Evolutionary conservation across 2,329 filamentous ascomycete species (phyloP).

Genomic region (Ophiocordyceps camponoti-rufipedis): DNA sequence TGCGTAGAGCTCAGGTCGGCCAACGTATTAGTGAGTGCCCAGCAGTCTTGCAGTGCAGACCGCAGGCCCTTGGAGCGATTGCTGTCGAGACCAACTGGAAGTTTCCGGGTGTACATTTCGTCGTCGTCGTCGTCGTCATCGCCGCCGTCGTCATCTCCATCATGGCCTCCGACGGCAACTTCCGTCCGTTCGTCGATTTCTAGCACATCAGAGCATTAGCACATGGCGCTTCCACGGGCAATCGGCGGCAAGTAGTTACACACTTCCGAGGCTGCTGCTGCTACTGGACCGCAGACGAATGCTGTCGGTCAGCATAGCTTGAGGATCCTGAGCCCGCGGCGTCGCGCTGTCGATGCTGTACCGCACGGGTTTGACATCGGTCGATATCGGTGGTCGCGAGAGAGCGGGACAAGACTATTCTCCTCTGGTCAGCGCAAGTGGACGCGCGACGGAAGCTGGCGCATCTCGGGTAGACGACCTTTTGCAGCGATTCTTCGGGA

Average conservation of each 20-base stretch:
- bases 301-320: slow-evolving; percentile 46
- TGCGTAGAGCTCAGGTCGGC: slow-evolving; percentile 73
- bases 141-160: slow-evolving; percentile 29
- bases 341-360: slow-evolving; percentile 56
- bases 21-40: slow-evolving; percentile 84
- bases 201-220: slow-evolving; percentile 8
- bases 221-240: neutral
- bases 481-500: slow-evolving; percentile 4
- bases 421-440: neutral
- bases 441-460: too few relatives aligned
- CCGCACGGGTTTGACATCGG: slow-evolving; percentile 46
- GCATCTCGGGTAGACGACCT: slow-evolving; percentile 5
- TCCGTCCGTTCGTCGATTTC: slow-evolving; percentile 38
- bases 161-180: slow-evolving; percentile 9
- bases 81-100: slow-evolving; percentile 20
- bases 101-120: slow-evolving; percentile 18
- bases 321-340: slow-evolving; percentile 64
- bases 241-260: slow-evolving; percentile 6
- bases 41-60: slow-evolving; percentile 69
- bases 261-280: slow-evolving; percentile 63
- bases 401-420: slow-evolving; percentile 12
- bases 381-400: slow-evolving; percentile 55
- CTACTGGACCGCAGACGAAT: slow-evolving; percentile 44
- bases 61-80: slow-evolving; percentile 51
- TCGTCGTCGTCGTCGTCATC: slow-evolving; percentile 29